Base-by-base conservation (phyloP, 345 rosid species). In the Nephelium lappaceum region DNA sequence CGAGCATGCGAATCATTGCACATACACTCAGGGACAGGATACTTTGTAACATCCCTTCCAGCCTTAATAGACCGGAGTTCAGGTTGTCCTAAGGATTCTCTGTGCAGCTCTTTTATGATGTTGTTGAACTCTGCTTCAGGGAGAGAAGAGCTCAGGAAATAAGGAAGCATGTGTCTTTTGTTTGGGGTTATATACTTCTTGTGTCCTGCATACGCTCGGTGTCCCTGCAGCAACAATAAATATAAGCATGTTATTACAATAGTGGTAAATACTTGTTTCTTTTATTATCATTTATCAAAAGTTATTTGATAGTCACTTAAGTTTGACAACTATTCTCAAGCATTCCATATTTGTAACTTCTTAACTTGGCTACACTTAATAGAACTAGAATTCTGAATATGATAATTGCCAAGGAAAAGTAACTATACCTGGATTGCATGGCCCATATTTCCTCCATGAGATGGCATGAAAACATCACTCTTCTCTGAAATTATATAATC, bases 401-500 rank as follows among this genome's bases (percentile, higher is more conserved):
- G 5, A n/a, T 15, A 18, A 71, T 39, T 31, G 62, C 31, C 5
- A 11, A 38, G 5, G 5, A 19, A n/a, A 69, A 60, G 57, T 57
- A 63, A 36, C 23, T 16, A 64, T 82, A 92, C 97, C 98, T 94
- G 99, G 80, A 94, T 84, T 1, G 97, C 92, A 6, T 91, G 99
- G 25, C 97, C 98, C 98, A 96, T 96, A 75, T 96, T 96, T 79
- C 99, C 99, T 60, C 99, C 99, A 42, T 94, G 98, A 78, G 99
- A 96, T 71, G 99, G 92, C 98, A 96, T 92, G 85, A 96, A 96
- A 79, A 94, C 97, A 70, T 96, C 95, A 67, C 99, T 94, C 69
- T 84, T 86, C 77, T 87, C 92, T 0, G 97, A 92, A 47, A 97
- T 97, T 77, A 97, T 81, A 51, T 85, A 92, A 83, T 97, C 98